Evolutionary conservation across 345 rosid genomes (phyloP), one percentile per base, ranked within the genome.

Genomic region (Murraya paniculata): DNA sequence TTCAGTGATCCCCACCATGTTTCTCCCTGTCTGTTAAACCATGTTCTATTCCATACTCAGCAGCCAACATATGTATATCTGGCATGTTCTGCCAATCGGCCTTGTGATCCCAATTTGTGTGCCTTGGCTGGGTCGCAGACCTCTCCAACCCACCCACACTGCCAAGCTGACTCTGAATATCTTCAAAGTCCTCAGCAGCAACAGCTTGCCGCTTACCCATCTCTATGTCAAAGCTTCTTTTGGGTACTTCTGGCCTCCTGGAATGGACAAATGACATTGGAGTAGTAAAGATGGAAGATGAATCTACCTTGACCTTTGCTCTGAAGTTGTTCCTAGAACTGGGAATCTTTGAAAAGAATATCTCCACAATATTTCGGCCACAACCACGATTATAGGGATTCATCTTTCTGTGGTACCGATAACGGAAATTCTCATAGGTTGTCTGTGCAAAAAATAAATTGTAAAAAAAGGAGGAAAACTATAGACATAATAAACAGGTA

Each of bases 391-490:
- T 89, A 68, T 84, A 89, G 60, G 97, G 97, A 86, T 90, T 92
- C 84, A 68, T 86, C 86, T 89, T 92, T 55, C 82, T 58, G 78
- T 89, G 91, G 73, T 96, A 94, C 31, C 88, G 91, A 79, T 89
- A 90, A 60, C 95, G 86, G 78, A 92, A 92, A 62, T 91, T 92
- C 85, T 89, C 99, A 68, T 93, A 95, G 8, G 99, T 95, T 30
- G 99, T 95, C 99, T 95, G 88, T 82, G 84, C 19, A 78, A 77
- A 81, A 27, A 61, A 74, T 30, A 48, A 66, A 59, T 39, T 5
- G 9, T 28, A 67, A 38, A 59, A 25, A 11, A 48, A 41, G 31
- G 7, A 56, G 61, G 55, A 24, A 69, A 19, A 67, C 36, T 41
- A 73, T 9, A 65, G 33, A 35, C 59, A 56, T 28, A 53, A 58